Base-by-base conservation (phyloP, 352 stramenopile genomes). In the Elongisporangium undulatum region DNA sequence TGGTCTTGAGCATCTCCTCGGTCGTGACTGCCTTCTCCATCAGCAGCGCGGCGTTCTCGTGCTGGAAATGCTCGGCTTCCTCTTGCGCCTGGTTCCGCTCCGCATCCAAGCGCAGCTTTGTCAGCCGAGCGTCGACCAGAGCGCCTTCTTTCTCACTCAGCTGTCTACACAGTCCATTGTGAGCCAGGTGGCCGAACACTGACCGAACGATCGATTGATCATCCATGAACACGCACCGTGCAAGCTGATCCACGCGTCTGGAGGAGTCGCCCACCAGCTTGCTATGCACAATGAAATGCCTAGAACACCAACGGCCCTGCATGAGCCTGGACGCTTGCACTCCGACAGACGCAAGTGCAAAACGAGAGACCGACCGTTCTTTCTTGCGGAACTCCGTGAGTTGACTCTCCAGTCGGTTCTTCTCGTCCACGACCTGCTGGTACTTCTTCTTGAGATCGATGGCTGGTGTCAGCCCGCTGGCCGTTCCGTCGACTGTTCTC, bases 391-490 rank as follows among this genome's bases (percentile, higher is more conserved):
- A 71, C 55, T 80, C 77, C 12, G 71, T 60, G 13, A 94, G 39
- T 57, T 90, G 67, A 52, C 71, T 66, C 53, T 92, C 72, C 4
- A 92, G 59, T 22, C 69, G 61, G n/a, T 79, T 60, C 45, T 86
- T 89, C 21, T 91, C 80, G 41, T 87, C 72, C 1, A 82, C 66
- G 7, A 80, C 64, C 24, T 76, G 66, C 8, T 85, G 73, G 50
- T 90, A 92, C 39, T 75, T 82, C 62, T 79, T 89, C 60, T 86
- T 88, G 9, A 91, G 66, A 22, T 92, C 79, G 20, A 60, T 38
- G n/a, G 61, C 64, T 8, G 59, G 69, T 1, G 65, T 68, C 16
- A 26, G 45, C 4, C 61, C 61, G 9, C 59, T 65, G 57, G 19
- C 59, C 19, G 57, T 38, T 9, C 61, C 62, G n/a, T 38, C 50